Base-by-base conservation (phyloP, 2,329 filamentous ascomycete species). In the Pseudogymnoascus sp. region DNA sequence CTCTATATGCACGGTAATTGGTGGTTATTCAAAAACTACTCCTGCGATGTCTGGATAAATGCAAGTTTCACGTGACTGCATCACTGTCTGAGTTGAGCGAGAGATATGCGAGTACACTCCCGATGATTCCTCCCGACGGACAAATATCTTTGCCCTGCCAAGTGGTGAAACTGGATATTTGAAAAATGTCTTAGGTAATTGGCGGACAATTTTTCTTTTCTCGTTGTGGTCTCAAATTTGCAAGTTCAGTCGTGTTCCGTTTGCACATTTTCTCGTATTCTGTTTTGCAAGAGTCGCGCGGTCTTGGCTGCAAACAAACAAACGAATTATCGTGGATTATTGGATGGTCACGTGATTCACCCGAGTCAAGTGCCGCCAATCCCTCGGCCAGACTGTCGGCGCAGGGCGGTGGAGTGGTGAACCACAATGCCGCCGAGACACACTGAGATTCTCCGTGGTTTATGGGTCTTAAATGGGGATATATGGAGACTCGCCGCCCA, bases 351-450 rank as follows among this genome's bases (percentile, higher is more conserved):
- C 44, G 44, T 51, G 44, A 51, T 17, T 2, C 27, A 5, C 27
- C 27, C 44, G 44, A 51, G 27, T 51, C 44, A 51, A 51, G 44
- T 51, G 44, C 44, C 44, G 44, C 44, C 44, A 51, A 31, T 31
- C 25, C 27, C 21, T 21, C 6, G 25, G 17, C 44, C 44, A 8
- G 27, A 51, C n/a, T 51, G 44, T 51, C 44, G 44, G 44, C 44
- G 44, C 44, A 51, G 27, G 44, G 25, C 7, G 44, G 44, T 51
- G 44, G 44, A 15, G 44, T 17, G 27, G 44, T 51, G 44, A 27
- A 27, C 44, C 44, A 51, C 44, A 51, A 51, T 51, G 44, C 44
- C 44, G 44, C 44, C 44, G 44, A 51, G 44, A 51, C 44, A 51
- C 44, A 51, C 44, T 15, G 6, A 51, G 27, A 51, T 31, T 31